Evolutionary conservation across 75 land plant genomes (phyloP).

Genomic region (Cupressus sempervirens): DNA sequence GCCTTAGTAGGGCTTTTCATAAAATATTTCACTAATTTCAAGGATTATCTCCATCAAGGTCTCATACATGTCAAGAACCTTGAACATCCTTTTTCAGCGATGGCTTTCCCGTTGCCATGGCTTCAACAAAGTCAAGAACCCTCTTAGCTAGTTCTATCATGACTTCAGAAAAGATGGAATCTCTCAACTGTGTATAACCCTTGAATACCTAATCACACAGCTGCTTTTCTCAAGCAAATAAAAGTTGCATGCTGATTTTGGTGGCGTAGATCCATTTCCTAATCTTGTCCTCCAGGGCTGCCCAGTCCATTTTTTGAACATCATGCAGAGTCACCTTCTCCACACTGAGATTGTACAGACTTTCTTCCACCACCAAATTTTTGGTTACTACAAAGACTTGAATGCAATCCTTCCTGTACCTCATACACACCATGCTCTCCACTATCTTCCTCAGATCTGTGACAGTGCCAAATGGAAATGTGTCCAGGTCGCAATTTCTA

Average conservation of each 20-base stretch:
- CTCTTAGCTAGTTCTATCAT: conserved; percentile 38
- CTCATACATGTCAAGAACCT: conserved; percentile 58
- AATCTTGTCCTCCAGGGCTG: conserved; percentile 44
- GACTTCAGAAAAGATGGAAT: conserved; percentile 56
- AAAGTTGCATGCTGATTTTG: conserved; percentile 43
- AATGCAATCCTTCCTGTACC: conserved; percentile 55
- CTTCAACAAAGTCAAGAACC: conserved; percentile 45
- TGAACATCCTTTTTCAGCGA: conserved; percentile 55
- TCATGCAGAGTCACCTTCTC: conserved; percentile 38
- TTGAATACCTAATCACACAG: conserved; percentile 67
- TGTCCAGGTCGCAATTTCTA: conserved; percentile 19
- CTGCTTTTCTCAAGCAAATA: conserved; percentile 62
- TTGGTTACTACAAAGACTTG: conserved; percentile 38
- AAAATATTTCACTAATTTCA: conserved; percentile 36
- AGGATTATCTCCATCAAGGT: conserved; percentile 43
- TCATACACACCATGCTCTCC: conserved; percentile 45
- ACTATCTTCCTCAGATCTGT: conserved; percentile 51
- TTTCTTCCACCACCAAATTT: conserved; percentile 54
- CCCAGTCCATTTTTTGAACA: conserved; percentile 63
- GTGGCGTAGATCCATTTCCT: conserved; percentile 57
- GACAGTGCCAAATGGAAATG: conserved; percentile 23
- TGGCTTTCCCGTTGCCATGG: conserved; percentile 40
- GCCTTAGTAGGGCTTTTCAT: conserved; percentile 29
- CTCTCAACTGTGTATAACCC: conserved; percentile 18
- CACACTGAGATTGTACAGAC: conserved; percentile 56